Percentiles rank a stretch among this genome's conserved stretches.
These are phyloP conservation scores for Inonotus hispidus DNA, from an alignment of 1,284 basidiomycete genomes.

Conservation along the genomic window DNA sequence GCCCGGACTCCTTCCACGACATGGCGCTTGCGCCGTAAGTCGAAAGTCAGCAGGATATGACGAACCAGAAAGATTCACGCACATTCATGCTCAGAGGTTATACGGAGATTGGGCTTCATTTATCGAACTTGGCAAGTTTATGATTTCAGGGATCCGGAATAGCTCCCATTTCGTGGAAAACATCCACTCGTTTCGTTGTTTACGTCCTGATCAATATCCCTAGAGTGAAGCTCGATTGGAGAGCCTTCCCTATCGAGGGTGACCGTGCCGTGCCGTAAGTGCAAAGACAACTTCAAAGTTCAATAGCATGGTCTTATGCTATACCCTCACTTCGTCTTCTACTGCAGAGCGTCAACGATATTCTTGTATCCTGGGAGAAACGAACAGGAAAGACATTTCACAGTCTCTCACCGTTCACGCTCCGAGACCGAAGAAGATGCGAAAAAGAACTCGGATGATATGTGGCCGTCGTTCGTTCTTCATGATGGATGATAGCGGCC, in stretches of 20 bases:
- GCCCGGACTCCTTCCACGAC: constrained; percentile 25
- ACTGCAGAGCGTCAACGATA: constrained; percentile 2
- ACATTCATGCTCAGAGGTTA: constrained; percentile 19
- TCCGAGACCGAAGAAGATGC: constrained; percentile 1
- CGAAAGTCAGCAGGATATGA: neutral
- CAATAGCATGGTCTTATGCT: too few species aligned
- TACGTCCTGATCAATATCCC: constrained; percentile 32
- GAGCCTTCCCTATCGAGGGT: constrained; percentile 34
- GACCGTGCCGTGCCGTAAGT: constrained; percentile 27
- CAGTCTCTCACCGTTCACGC: constrained; percentile 3
- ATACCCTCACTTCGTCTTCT: neutral
- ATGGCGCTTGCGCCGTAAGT: constrained; percentile 14
- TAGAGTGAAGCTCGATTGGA: constrained; percentile 26
- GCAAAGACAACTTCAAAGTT: neutral
- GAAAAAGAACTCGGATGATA: constrained; percentile 5
- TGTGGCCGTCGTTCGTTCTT: neutral
- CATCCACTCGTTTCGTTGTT: constrained; percentile 31
- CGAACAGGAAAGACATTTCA: neutral
- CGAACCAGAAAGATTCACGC: neutral
- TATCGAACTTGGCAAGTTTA: constrained; percentile 28
- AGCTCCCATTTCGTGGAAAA: constrained; percentile 27
- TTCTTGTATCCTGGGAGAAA: neutral
- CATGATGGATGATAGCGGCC: too few species aligned
- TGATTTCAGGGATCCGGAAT: constrained; percentile 32
- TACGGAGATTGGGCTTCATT: constrained; percentile 21